Evolutionary conservation across 768 basidiomycete species (phyloP), one percentile per base, ranked within the genome.

Genomic region (Steccherinum ochraceum): DNA sequence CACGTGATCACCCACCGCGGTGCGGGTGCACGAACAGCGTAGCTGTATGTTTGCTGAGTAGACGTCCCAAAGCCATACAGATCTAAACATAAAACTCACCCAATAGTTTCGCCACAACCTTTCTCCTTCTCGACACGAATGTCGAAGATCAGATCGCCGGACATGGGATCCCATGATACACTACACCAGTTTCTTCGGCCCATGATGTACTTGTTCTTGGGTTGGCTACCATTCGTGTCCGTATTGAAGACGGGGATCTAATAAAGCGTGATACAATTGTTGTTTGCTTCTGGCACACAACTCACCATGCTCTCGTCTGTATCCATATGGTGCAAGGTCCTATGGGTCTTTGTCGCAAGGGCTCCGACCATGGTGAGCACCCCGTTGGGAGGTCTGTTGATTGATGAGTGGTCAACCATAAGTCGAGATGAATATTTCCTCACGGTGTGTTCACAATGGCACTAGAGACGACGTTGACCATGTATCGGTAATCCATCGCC

Each of bases 371-470:
- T 76, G 2, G 75, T 68, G 40, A 94, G 78, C 12, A 94, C 92
- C 2, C 73, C 77, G 48, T 71, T 67, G 0, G 91, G 90, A 12
- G 88, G 89, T 26, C 68, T 71, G 50, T 4, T 24, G 40, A 24
- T 23, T 18, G 25, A 30, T 24, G 5, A 35, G n/a, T 27, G 30
- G 47, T 48, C 49, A 13, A 43, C 23, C 45, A 47, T 19, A 52
- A 12, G 25, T 18, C 5, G 24, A 27, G 39, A 50, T 41, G 27
- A n/a, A n/a, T n/a, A n/a, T n/a, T 39, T 10, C 72, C 87, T 63
- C 62, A 86, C 86, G 95, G 93, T 4, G 95, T 96, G 63, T 96
- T 95, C 45, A 99, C 95, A 56, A 99, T 98, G 12, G 95, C 95
- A 84, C 90, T 92, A 3, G 89, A 82, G 7, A 91, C 78, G 26